phyloP scores from a whole-genome alignment of 495 filamentous ascomycete genomes.

The Neurospora intermedia region DNA sequence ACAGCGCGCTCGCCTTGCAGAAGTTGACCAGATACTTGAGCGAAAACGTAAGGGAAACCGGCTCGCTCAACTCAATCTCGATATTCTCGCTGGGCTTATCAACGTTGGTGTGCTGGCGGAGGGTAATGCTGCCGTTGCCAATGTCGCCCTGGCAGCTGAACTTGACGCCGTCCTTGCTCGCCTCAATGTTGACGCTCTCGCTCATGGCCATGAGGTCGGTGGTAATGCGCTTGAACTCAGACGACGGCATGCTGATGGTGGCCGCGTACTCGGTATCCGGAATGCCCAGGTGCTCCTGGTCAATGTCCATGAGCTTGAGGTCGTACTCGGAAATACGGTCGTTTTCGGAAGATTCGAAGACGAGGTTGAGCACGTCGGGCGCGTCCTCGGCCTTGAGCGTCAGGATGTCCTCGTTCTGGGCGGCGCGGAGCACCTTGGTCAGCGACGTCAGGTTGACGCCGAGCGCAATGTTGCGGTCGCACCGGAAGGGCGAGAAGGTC shows the following conservation, averaged over 20 bases:
- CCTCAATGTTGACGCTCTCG: slow-evolving; percentile 91
- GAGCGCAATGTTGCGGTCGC: slow-evolving; percentile 96
- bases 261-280: slow-evolving; percentile 97
- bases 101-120: slow-evolving; percentile 79
- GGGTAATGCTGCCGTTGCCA: slow-evolving; percentile 83
- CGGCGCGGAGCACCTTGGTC: slow-evolving; percentile 92
- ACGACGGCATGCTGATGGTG: slow-evolving; percentile 75
- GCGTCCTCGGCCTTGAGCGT: slow-evolving; percentile 96
- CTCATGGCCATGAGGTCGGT: slow-evolving; percentile 82
- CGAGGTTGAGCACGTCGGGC: slow-evolving; percentile 86
- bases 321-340: slow-evolving; percentile 96
- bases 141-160: slow-evolving; percentile 94
- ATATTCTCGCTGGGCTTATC: slow-evolving; percentile 84
- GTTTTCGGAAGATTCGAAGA: slow-evolving; percentile 82
- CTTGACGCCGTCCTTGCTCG: slow-evolving; percentile 93
- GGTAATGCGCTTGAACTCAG: slow-evolving; percentile 92
- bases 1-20: slow-evolving; percentile 90
- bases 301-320: slow-evolving; percentile 99
- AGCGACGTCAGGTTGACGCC: slow-evolving; percentile 94
- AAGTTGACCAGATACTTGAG: slow-evolving; percentile 99
- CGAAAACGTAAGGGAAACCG: slow-evolving; percentile 92
- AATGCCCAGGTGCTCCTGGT: slow-evolving; percentile 98
- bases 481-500: slow-evolving; percentile 91
- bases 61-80: slow-evolving; percentile 82
- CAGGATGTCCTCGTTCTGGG: slow-evolving; percentile 89